These are phyloP conservation scores for Hyaloscypha finlandica DNA, from an alignment of 495 filamentous ascomycete species.

Conservation along the genomic window DNA sequence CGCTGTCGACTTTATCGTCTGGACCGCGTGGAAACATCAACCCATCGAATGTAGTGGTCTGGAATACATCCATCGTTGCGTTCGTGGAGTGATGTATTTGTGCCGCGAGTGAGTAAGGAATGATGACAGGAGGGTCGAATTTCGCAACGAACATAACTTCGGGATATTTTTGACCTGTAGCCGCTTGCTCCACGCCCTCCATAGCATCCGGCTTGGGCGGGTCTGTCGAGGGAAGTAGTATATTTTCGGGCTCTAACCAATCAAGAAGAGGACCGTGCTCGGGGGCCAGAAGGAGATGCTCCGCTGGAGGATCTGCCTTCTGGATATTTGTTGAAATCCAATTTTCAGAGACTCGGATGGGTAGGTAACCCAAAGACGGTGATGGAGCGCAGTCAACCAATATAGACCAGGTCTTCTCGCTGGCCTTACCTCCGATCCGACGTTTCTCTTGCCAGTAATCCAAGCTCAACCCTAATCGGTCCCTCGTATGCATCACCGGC, in stretches of 20 bases:
- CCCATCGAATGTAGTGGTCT: constrained; percentile 63
- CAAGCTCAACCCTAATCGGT: constrained; percentile 71
- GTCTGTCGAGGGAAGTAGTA: constrained; percentile 44
- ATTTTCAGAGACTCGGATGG: constrained; percentile 56
- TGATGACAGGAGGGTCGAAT: constrained; percentile 79
- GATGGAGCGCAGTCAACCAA: constrained; percentile 62
- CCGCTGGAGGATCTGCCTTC: constrained; percentile 44
- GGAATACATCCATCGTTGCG: constrained; percentile 52
- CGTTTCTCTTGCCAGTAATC: constrained; percentile 71
- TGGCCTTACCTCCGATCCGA: constrained; percentile 39
- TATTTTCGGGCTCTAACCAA: constrained; percentile 64
- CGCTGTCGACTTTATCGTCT: constrained; percentile 44
- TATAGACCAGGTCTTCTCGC: constrained; percentile 55
- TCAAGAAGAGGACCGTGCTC: constrained; percentile 51
- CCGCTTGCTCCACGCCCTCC: constrained; percentile 31
- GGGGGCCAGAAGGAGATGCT: constrained; percentile 44
- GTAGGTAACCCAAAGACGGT: constrained; percentile 48
- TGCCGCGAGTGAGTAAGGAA: constrained; percentile 67
- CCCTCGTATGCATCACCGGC: constrained; percentile 74
- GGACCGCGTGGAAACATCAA: constrained; percentile 59
- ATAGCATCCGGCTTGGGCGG: constrained; percentile 38
- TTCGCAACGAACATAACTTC: constrained; percentile 81
- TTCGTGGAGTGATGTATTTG: constrained; percentile 69
- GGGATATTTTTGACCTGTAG: constrained; percentile 50
- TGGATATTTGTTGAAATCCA: constrained; percentile 66